Conservation (phyloP, 108 stramenopile species). For the Cyclotella choctawhatcheeana region DNA sequence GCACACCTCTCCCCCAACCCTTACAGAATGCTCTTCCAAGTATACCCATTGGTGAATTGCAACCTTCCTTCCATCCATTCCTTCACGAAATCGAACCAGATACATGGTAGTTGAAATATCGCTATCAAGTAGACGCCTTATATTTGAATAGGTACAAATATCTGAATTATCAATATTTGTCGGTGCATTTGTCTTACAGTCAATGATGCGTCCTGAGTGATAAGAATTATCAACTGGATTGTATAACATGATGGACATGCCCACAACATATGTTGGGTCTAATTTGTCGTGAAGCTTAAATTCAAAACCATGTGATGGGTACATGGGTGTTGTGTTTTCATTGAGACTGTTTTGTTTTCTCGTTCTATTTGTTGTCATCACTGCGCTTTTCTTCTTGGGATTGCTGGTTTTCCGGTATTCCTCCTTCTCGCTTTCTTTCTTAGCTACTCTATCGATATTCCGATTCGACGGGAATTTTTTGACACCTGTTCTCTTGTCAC, state of each 20-base stretch:
- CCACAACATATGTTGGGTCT: constrained; percentile 49
- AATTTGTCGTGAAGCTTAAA: neutral
- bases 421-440: no score
- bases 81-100: constrained; percentile 45
- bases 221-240: constrained; percentile 50
- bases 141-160: constrained; percentile 7
- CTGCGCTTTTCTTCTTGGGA: no score
- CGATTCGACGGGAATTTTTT: no score
- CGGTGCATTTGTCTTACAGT: constrained; percentile 42
- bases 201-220: constrained; percentile 51
- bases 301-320: neutral
- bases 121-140: constrained; percentile 26
- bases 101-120: constrained; percentile 34
- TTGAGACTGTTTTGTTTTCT: no score
- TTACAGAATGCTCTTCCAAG: constrained; percentile 48
- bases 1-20: constrained; percentile 40
- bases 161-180: constrained; percentile 22
- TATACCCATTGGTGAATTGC: constrained; percentile 53
- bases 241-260: constrained; percentile 43
- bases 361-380: no score
- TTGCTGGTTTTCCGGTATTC: no score
- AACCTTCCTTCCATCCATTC: constrained; percentile 48
- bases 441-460: no score
- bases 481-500: no score
- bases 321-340: no score